These are phyloP conservation scores for Stygiomarasmius scandens DNA, from an alignment of 1,284 basidiomycete genomes.

Conservation along the genomic window DNA sequence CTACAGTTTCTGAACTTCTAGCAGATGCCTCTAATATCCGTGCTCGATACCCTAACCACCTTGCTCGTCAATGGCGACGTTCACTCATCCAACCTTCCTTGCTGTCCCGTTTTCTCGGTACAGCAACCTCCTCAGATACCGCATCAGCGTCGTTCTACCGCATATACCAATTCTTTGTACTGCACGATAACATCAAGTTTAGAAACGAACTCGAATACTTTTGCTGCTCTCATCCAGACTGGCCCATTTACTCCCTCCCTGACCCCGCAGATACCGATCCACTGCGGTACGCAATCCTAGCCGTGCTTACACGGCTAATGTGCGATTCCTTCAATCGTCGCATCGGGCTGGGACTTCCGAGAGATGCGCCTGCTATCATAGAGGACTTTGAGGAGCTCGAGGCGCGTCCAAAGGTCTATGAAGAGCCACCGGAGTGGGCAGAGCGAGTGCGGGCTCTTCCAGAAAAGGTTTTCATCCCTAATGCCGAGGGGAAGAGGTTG, in stretches of 20 bases:
- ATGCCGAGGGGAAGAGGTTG: slow-evolving; percentile 19
- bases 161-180: slow-evolving; percentile 28
- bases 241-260: slow-evolving; percentile 28
- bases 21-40: background rate
- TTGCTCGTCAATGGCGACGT: background rate
- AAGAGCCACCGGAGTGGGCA: slow-evolving; percentile 31
- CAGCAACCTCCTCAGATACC: slow-evolving; percentile 7
- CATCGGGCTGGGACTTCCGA: slow-evolving; percentile 32
- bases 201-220: slow-evolving; percentile 34
- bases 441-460: slow-evolving; percentile 22
- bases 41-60: background rate
- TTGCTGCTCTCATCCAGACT: slow-evolving; percentile 20
- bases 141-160: slow-evolving; percentile 25
- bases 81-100: background rate
- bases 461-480: slow-evolving; percentile 24
- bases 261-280: slow-evolving; percentile 29
- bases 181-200: slow-evolving; percentile 22
- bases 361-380: slow-evolving; percentile 33
- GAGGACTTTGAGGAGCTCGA: slow-evolving; percentile 31
- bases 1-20: background rate
- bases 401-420: slow-evolving; percentile 32
- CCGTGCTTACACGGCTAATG: slow-evolving; percentile 32
- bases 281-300: slow-evolving; percentile 31
- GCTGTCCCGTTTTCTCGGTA: background rate
- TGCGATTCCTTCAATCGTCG: slow-evolving; percentile 36